Evolutionary conservation across 192 early-diverging fungal species (phyloP), one percentile per base, ranked within the genome.

Genomic region (Dimargaris cristalligena): DNA sequence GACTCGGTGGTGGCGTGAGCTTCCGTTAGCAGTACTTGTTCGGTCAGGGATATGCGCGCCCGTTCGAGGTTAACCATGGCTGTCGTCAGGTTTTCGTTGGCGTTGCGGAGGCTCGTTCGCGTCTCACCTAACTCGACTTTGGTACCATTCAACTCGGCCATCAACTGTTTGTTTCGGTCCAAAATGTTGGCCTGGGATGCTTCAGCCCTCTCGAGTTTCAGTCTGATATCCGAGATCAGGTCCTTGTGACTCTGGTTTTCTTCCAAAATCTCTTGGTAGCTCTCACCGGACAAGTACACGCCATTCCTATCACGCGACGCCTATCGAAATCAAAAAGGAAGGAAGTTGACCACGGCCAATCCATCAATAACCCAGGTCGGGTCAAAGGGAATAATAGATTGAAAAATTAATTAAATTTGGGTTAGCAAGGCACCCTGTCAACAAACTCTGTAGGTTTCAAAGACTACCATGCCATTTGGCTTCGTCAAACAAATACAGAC

Each of bases 281-380:
- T 78, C 60, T 92, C 78, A 13, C 64, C 65, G 0, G 86, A 71
- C 51, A 94, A 65, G 56, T 75, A 94, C 48, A 93, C 80, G 0
- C 94, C 94, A 46, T 83, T 84, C 57, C 84, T 86, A 6, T 92
- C 87, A 16, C 91, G 80, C 0, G 89, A 74, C 0, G 88, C 89
- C 51, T 75, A 70, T n/a, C n/a, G n/a, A n/a, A n/a, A n/a, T n/a
- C n/a, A n/a, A n/a, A n/a, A n/a, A n/a, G n/a, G n/a, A n/a, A n/a
- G n/a, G n/a, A n/a, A n/a, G n/a, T n/a, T n/a, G n/a, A n/a, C n/a
- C n/a, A n/a, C n/a, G n/a, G n/a, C n/a, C n/a, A n/a, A n/a, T n/a
- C n/a, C n/a, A n/a, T n/a, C n/a, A n/a, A n/a, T n/a, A n/a, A n/a
- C n/a, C n/a, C n/a, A n/a, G n/a, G n/a, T n/a, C n/a, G n/a, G n/a